Evolutionary conservation across 1,284 basidiomycete species (phyloP).

Genomic region (Inonotus obliquus): DNA sequence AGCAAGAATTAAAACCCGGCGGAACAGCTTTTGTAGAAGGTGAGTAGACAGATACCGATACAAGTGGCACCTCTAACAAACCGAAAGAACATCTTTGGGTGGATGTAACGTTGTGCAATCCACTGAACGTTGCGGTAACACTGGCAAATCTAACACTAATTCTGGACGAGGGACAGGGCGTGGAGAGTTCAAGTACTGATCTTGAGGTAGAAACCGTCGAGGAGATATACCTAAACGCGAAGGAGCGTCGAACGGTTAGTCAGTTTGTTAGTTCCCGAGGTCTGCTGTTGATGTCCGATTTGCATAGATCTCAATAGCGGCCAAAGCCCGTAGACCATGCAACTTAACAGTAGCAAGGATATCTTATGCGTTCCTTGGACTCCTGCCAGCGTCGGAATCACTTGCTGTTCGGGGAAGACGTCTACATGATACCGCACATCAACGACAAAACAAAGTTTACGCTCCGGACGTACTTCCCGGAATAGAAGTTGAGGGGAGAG

Average conservation of each 20-base stretch:
- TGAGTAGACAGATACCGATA: constrained; percentile 25
- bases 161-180: constrained; percentile 33
- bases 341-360: constrained; percentile 51
- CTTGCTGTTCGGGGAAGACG: constrained; percentile 60
- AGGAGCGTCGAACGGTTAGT: constrained; percentile 55
- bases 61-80: constrained; percentile 25
- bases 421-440: constrained; percentile 63
- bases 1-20: constrained; percentile 45
- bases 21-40: constrained; percentile 62
- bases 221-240: constrained; percentile 51
- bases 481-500: constrained; percentile 55
- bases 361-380: constrained; percentile 61
- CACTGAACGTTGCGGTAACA: constrained; percentile 63
- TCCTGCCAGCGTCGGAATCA: constrained; percentile 57
- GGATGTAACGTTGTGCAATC: constrained; percentile 64
- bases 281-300: constrained; percentile 5
- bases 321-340: constrained; percentile 46
- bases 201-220: constrained; percentile 55
- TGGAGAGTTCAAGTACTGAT: constrained; percentile 34
- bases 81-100: constrained; percentile 68
- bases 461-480: constrained; percentile 55
- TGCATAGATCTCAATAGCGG: constrained; percentile 55
- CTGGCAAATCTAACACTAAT: constrained; percentile 55
- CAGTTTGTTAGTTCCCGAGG: not conserved
- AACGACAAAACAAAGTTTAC: constrained; percentile 61